Evolutionary conservation across 2,329 filamentous ascomycete genomes (phyloP), one percentile per base, ranked within the genome.

Genomic region (Apiospora malaysiana): DNA sequence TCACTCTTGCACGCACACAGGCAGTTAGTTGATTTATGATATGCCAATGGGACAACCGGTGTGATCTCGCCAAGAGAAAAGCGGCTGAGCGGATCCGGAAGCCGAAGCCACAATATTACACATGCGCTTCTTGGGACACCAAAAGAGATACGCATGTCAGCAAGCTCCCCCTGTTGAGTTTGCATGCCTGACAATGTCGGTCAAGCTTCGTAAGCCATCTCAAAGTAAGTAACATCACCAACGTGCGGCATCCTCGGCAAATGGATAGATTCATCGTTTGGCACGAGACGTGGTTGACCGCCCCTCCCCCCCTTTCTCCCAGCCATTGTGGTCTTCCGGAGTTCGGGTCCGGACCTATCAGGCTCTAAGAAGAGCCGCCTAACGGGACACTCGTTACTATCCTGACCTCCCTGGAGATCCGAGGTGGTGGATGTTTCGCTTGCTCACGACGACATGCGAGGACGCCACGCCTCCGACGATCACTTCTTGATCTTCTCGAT

Each of bases 51-150:
- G 56, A 23, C n/a, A 40, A n/a, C 32, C 56, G 27, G 21, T n/a
- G 56, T 40, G 32, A 40, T 63, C 27, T 40, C 56, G 56, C 56
- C 56, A 63, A 63, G 56, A 37, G 18, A 40, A 40, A n/a, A 40
- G 56, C 56, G 56, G 56, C 56, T 63, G 56, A 63, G 56, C 56
- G 32, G 56, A 63, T n/a, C 18, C 56, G 32, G 56, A 37, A 40
- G 16, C 56, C 56, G 32, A 63, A 40, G 32, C 56, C 56, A 63
- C 1, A 21, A 63, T 63, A 63, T 45, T 18, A 45, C n/a, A 32
- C 51, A 59, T 37, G 51, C 51, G 51, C 27, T 37, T 59, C 27
- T 37, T 59, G 27, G 51, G 47, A 37, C 51, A 59, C 25, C 51
- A 40, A 63, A 63, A 21, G 56, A 40, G 32, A 63, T 32, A 32